A percentile compares a stretch with the other conserved stretches of the same genome.
These are phyloP conservation scores for Pseudomassariella vexata DNA, from an alignment of 2,329 filamentous ascomycete species.

Conservation along the genomic window DNA sequence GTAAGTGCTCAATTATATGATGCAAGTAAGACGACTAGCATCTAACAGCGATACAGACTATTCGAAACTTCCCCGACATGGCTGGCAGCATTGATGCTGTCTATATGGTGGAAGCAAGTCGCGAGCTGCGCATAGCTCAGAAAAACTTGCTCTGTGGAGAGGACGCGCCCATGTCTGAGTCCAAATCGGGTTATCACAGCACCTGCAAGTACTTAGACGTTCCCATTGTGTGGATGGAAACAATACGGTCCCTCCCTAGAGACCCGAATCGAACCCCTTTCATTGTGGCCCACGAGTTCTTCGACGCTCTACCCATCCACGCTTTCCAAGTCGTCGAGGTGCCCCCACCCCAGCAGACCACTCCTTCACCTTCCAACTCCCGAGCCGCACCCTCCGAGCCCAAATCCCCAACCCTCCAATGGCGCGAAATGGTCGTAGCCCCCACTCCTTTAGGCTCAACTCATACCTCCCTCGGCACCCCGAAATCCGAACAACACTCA, in stretches of 20 bases:
- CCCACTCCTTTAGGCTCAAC: slow-evolving; percentile 53
- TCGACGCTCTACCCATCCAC: slow-evolving; percentile 95
- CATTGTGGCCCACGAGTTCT: slow-evolving; percentile 96
- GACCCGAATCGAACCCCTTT: slow-evolving; percentile 72
- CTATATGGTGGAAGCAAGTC: slow-evolving; percentile 92
- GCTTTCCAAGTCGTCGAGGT: slow-evolving; percentile 73
- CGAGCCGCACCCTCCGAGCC: slow-evolving; percentile 37
- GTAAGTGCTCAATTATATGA: slow-evolving; percentile 51
- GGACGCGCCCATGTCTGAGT: slow-evolving; percentile 61
- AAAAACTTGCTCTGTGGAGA: slow-evolving; percentile 75
- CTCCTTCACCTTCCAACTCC: slow-evolving; percentile 39
- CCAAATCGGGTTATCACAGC: slow-evolving; percentile 67
- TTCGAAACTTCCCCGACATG: slow-evolving; percentile 76
- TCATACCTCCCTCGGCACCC: slow-evolving; percentile 47
- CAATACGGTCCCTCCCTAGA: slow-evolving; percentile 73
- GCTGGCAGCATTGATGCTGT: slow-evolving; percentile 74
- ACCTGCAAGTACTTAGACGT: slow-evolving; percentile 67
- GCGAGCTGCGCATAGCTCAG: slow-evolving; percentile 69
- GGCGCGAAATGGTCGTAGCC: slow-evolving; percentile 78
- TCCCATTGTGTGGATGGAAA: slow-evolving; percentile 86
- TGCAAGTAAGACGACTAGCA: too few relatives aligned
- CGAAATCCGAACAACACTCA: slow-evolving; percentile 43
- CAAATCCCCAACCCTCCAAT: slow-evolving; percentile 46
- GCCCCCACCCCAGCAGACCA: slow-evolving; percentile 34
- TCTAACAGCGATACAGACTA: slow-evolving; percentile 52